Percentiles rank a stretch among this genome's conserved stretches.
Conservation (phyloP, 2,329 filamentous ascomycete species). For the Hypomyces rosellus region DNA sequence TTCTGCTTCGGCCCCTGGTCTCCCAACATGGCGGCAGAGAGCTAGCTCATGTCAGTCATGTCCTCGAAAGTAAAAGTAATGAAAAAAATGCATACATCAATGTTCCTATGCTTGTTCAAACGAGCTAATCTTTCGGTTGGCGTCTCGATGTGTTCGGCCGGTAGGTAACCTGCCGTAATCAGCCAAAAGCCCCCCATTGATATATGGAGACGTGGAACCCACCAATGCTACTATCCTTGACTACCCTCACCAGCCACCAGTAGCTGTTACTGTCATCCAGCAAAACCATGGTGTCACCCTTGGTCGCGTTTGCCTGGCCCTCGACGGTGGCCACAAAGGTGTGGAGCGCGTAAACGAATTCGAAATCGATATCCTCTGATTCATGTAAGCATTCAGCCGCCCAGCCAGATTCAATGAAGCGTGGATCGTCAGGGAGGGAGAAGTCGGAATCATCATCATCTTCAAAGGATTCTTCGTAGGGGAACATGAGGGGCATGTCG, state of each 20-base stretch:
- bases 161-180: slow-evolving; percentile 68
- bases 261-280: slow-evolving; percentile 99
- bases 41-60: slow-evolving; percentile 30
- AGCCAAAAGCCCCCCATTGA: slow-evolving; percentile 5
- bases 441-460: slow-evolving; percentile 64
- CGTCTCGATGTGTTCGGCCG: slow-evolving; percentile 96
- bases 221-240: slow-evolving; percentile 95
- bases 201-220: slow-evolving; percentile 17
- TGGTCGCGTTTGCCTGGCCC: slow-evolving; percentile 95
- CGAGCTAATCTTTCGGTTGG: slow-evolving; percentile 90
- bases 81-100: slow-evolving; percentile 63
- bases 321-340: slow-evolving; percentile 98
- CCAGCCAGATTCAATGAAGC: slow-evolving; percentile 67
- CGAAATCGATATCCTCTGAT: slow-evolving; percentile 98
- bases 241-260: slow-evolving; percentile 97
- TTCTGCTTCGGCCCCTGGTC: slow-evolving; percentile 70
- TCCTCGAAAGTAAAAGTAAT: no score
- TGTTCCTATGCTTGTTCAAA: slow-evolving; percentile 95
- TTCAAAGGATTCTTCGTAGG: slow-evolving; percentile 39
- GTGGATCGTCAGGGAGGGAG: slow-evolving; percentile 47
- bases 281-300: slow-evolving; percentile 97
- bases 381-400: slow-evolving; percentile 80
- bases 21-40: slow-evolving; percentile 57
- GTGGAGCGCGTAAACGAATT: slow-evolving; percentile 96
- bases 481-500: slow-evolving; percentile 32